Evolutionary conservation across 2,329 filamentous ascomycete genomes (phyloP), one percentile per base, ranked within the genome.

Genomic region (Penicillium sp.): DNA sequence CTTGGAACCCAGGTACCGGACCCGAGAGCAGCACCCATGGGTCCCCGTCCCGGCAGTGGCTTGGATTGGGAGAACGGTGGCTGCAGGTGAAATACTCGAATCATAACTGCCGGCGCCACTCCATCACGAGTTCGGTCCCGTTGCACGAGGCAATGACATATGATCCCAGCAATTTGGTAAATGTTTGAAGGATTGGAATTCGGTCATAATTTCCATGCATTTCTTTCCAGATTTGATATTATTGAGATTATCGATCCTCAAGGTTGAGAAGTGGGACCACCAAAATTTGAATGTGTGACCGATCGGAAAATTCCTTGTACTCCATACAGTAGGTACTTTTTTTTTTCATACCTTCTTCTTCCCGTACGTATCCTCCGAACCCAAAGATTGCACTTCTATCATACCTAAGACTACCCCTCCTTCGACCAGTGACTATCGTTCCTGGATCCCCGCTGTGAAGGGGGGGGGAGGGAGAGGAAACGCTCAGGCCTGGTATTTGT

Each of bases 361-460:
- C 21, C 10, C 14, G n/a, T 41, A 41, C 9, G n/a, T 41, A 41
- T 21, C 5, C 21, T 22, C 39, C 3, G 19, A 19, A 21, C 37
- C 33, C 8, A 21, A 10, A 41, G n/a, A 22, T 22, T 37, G 37
- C 39, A 39, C 31, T 43, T 55, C 26, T n/a, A 52, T 47, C 19
- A 22, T 44, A 44, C 41, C 21, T 35, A 1, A 22, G 26, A 27
- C 19, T 47, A 49, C 54, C 48, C 37, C 47, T 48, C 51, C 51
- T 45, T 54, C 55, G 61, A 60, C 68, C 67, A 70, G 65, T 69
- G 57, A 64, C 57, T 58, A 54, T 57, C 53, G 64, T 66, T 70
- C 65, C 66, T 69, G 56, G 21, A 61, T 60, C 62, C 62, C 65
- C 67, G 63, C 64, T 61, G 56, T 58, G 59, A 62, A 60, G 61